Evolutionary conservation across 129 eudicot species (phyloP).

Genomic region (Cynara cardunculus): DNA sequence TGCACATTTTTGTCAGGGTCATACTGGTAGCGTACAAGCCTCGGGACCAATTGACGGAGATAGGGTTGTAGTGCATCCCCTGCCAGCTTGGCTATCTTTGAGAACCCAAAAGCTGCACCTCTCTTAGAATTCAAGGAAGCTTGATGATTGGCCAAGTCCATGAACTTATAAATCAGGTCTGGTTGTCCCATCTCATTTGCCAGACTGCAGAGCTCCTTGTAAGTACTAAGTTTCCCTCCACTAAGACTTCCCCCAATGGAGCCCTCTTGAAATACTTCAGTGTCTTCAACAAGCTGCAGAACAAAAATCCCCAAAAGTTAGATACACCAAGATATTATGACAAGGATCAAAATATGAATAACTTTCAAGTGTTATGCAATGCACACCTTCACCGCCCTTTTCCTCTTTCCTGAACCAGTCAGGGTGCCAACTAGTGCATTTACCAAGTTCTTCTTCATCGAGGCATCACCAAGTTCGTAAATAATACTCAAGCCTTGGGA

Average conservation of each 20-base stretch:
- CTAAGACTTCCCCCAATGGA: conserved; percentile 79
- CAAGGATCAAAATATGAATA: neutral
- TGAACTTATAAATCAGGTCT: conserved; percentile 86
- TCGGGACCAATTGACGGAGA: conserved; percentile 68
- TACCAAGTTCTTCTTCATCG: conserved; percentile 82
- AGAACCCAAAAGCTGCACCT: conserved; percentile 99
- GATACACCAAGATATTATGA: neutral
- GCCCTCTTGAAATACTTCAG: conserved; percentile 94
- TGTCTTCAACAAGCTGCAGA: conserved; percentile 83
- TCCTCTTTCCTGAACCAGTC: conserved; percentile 97
- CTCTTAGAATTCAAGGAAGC: conserved; percentile 89
- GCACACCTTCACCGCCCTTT: conserved; percentile 88
- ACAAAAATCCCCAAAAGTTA: neutral
- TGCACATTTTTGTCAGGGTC: conserved; percentile 99
- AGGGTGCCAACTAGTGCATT: conserved; percentile 92
- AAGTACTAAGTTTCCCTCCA: conserved; percentile 95
- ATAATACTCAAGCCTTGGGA: conserved; percentile 97
- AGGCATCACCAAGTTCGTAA: conserved; percentile 89
- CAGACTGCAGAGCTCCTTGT: conserved; percentile 91
- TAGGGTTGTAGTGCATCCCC: conserved; percentile 92
- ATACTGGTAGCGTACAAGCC: conserved; percentile 93
- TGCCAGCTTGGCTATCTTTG: conserved; percentile 93
- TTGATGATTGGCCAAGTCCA: conserved; percentile 97
- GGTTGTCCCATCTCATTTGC: conserved; percentile 99
- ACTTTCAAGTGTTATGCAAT: neutral